Evolutionary conservation across 371 early-diverging fungal species (phyloP).

Genomic region (Synchytrium microbalum): DNA sequence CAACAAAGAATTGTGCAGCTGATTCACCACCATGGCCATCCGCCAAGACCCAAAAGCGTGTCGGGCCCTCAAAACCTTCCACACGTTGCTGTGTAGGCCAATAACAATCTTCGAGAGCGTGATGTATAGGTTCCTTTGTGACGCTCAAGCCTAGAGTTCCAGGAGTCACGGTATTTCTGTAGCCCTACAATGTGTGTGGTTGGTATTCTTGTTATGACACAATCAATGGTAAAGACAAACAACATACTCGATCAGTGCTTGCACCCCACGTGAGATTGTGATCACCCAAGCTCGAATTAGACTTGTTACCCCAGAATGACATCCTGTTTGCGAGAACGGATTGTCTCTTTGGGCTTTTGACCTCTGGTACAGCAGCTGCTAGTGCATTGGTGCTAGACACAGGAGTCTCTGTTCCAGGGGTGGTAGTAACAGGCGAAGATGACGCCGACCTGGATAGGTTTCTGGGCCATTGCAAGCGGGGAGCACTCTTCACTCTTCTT

Average conservation of each 20-base stretch:
- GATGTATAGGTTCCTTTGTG: neutral
- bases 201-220: neutral
- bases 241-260: neutral
- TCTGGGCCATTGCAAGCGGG: no score
- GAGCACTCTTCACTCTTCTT: no score
- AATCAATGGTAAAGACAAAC: neutral
- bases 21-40: slow-evolving; percentile 41
- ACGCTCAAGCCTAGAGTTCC: neutral
- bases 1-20: slow-evolving; percentile 34
- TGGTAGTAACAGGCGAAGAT: no score
- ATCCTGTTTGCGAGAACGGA: neutral
- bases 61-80: slow-evolving; percentile 6
- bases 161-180: neutral
- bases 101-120: neutral
- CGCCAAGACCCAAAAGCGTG: slow-evolving; percentile 30
- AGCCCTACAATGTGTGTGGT: neutral
- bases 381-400: no score
- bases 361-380: no score
- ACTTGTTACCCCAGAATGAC: neutral
- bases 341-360: no score
- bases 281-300: neutral
- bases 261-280: neutral
- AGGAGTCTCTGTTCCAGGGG: no score
- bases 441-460: no score
- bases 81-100: slow-evolving; percentile 1